Conservation (phyloP, 1,139 yeast genomes). For the Pichia sp. region DNA sequence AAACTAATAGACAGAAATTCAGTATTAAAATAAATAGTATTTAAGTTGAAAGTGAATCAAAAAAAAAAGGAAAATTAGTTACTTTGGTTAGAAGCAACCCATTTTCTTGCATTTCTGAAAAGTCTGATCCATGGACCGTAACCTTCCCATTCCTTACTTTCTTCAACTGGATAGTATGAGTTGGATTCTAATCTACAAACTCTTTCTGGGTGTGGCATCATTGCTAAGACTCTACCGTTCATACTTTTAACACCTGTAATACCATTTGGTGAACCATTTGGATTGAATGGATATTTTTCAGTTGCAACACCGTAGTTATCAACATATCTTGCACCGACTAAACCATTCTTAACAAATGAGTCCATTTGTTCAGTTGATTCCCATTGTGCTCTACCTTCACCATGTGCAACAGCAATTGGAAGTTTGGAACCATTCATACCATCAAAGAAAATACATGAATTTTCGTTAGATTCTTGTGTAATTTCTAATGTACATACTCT, state of each 20-base stretch:
- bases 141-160: conserved; percentile 59
- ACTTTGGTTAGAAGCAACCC: conserved; percentile 53
- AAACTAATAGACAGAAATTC: not conserved
- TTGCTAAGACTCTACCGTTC: conserved; percentile 91
- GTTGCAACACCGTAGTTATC: conserved; percentile 88
- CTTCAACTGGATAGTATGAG: conserved; percentile 80
- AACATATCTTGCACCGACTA: conserved; percentile 67
- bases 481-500: conserved; percentile 89
- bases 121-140: conserved; percentile 94
- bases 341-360: conserved; percentile 42
- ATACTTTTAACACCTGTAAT: conserved; percentile 87
- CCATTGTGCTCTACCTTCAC: conserved; percentile 92
- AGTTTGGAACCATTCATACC: conserved; percentile 89
- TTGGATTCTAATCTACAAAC: conserved; percentile 80
- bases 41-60: not conserved
- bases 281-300: conserved; percentile 83
- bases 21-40: not conserved
- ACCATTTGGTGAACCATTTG: conserved; percentile 92
- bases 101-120: conserved; percentile 87
- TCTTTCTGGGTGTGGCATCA: conserved; percentile 99
- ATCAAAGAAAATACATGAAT: conserved; percentile 69
- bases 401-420: conserved; percentile 98
- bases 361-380: conserved; percentile 38
- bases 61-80: not conserved
- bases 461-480: conserved; percentile 40